phyloP scores from a whole-genome alignment of 129 eudicot species.

The Chrysanthemum lavandulifolium region DNA sequence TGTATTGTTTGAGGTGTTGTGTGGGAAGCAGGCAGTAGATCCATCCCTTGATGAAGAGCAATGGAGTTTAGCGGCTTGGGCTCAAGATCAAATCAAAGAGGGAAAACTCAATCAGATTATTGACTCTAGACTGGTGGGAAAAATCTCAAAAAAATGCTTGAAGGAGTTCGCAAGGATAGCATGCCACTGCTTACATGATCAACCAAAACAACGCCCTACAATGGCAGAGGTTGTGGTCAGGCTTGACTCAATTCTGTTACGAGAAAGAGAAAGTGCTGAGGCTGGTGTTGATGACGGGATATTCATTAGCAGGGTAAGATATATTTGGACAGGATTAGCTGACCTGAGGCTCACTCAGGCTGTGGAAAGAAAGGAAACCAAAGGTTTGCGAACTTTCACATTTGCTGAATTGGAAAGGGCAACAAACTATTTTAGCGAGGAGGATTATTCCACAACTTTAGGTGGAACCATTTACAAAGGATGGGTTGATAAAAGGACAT shows the following conservation, averaged over 20 bases:
- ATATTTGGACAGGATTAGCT: conserved; percentile 6
- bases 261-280: conserved; percentile 3
- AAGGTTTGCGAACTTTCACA: conserved; percentile 8
- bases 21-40: conserved; percentile 35
- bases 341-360: neutral
- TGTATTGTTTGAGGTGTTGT: conserved; percentile 29
- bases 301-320: conserved; percentile 18
- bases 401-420: conserved; percentile 26
- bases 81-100: conserved; percentile 15
- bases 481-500: conserved; percentile 34
- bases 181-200: conserved; percentile 20
- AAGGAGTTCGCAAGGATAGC: conserved; percentile 31
- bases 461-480: conserved; percentile 19
- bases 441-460: neutral
- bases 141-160: conserved; percentile 22
- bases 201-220: conserved; percentile 32
- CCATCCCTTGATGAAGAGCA: conserved; percentile 35
- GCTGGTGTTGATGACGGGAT: conserved; percentile 8
- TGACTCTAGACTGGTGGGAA: conserved; percentile 17
- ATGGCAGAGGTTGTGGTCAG: conserved; percentile 37
- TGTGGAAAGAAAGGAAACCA: conserved; percentile 1
- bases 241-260: conserved; percentile 30
- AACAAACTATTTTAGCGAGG: conserved; percentile 19
- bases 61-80: conserved; percentile 38
- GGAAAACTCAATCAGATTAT: conserved; percentile 24